A percentile compares a stretch with the other conserved stretches of the same genome.
Conservation (phyloP, 2,329 filamentous ascomycete species). For the Byssothecium circinans region DNA sequence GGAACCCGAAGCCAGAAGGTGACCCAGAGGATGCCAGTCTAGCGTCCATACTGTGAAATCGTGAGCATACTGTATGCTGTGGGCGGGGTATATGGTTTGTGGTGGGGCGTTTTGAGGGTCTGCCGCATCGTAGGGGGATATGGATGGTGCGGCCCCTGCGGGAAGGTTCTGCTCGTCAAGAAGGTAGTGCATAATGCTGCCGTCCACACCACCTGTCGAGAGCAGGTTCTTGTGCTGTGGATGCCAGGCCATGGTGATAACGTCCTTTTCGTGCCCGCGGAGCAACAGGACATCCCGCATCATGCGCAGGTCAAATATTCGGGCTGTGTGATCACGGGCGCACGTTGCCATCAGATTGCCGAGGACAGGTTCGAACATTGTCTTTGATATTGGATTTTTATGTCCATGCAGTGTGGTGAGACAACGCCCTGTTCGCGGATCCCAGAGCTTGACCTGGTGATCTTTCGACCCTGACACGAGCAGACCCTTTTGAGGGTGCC, state of each 20-base stretch:
- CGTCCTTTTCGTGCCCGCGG: slow-evolving; percentile 93
- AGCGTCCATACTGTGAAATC: slow-evolving; percentile 96
- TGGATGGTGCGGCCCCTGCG: slow-evolving; percentile 66
- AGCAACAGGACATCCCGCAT: slow-evolving; percentile 96
- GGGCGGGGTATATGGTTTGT: slow-evolving; percentile 90
- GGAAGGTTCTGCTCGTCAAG: slow-evolving; percentile 92
- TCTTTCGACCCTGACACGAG: slow-evolving; percentile 97
- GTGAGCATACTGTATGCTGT: slow-evolving; percentile 84
- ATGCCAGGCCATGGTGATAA: slow-evolving; percentile 91
- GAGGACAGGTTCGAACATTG: slow-evolving; percentile 82
- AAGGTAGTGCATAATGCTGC: slow-evolving; percentile 90
- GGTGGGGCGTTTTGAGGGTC: slow-evolving; percentile 79
- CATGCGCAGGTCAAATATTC: slow-evolving; percentile 94
- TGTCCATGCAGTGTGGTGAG: slow-evolving; percentile 93
- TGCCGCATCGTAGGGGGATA: slow-evolving; percentile 81
- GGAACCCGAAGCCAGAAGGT: slow-evolving; percentile 91
- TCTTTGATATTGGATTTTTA: slow-evolving; percentile 96
- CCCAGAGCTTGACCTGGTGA: slow-evolving; percentile 96
- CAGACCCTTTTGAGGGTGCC: slow-evolving; percentile 93
- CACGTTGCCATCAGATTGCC: slow-evolving; percentile 87
- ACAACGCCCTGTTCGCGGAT: slow-evolving; percentile 86
- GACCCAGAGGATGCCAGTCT: slow-evolving; percentile 95
- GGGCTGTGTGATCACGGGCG: slow-evolving; percentile 87
- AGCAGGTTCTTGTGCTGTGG: slow-evolving; percentile 87
- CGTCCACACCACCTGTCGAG: slow-evolving; percentile 87